Base-by-base conservation (phyloP, 108 stramenopile species). In the Conticribra guillardii region DNA sequence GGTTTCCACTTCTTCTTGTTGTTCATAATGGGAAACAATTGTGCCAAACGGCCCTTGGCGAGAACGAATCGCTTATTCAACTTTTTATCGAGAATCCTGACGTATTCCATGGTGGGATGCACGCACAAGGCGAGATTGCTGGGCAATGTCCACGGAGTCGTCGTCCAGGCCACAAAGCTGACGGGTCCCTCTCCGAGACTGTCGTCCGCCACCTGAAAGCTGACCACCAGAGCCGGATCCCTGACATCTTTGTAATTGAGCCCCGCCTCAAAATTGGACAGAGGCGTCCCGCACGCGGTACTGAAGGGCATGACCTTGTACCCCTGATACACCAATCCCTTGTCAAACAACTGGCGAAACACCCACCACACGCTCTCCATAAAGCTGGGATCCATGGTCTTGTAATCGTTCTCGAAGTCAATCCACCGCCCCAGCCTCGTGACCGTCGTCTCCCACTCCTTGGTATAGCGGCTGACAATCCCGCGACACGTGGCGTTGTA, bases 311-410 rank as follows among this genome's bases (percentile, higher is more conserved):
- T 99, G 56, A 98, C 99, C 84, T 98, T 98, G 89, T 95, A 98
- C 14, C 99, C 99, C 56, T 96, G 92, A 79, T 99, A 99, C 30
- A 99, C 98, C 48, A 99, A 84, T 52, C 84, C 86, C 85, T 99
- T 99, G 18, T 97, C 90, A 73, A 90, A 96, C 49, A 96, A 81
- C 63, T 90, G 85, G 64, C 85, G 84, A 80, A 99, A 99, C 17
- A 99, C 99, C 99, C 99, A 99, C 99, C 99, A 99, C 16, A 99
- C 98, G 73, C 84, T 88, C 86, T 99, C 99, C 99, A 99, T 99
- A 84, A 97, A 99, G 28, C 81, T 78, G 0, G 96, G 86, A 79
- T 99, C 96, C 97, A 99, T 96, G 21, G 99, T 99, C 84, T 99
- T 99, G 84, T 99, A 99, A 82, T 99, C 99, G 74, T 99, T 98